Base-by-base conservation (phyloP, 495 filamentous ascomycete genomes). In the Daldinia bambusicola region DNA sequence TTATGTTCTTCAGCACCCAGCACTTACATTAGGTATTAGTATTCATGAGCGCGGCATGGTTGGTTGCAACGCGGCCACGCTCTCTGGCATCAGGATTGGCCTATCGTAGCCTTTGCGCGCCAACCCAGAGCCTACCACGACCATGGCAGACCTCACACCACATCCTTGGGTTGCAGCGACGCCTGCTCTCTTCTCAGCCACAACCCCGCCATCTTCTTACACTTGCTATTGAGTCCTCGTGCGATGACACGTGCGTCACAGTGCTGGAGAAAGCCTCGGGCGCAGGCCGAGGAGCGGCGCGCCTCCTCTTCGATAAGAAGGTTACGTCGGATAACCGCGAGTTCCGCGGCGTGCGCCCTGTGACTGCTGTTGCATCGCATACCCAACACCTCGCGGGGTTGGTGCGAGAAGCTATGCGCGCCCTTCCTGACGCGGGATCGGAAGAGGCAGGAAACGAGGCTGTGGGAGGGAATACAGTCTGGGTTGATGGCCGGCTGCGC, bases 141-240 rank as follows among this genome's bases (percentile, higher is more conserved):
- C 8, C n/a, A 34, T 55, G 30, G 52, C 16, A 55, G 10, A 31
- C 9, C 34, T 36, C 50, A 1, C 26, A 9, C 26, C 22, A 7
- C 13, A 7, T 32, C 50, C 4, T 16, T 12, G 50, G 12, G 50
- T 34, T 6, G 30, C 64, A 55, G n/a, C 69, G 50, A 68, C 55
- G 64, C 26, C 50, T 14, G 9, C 20, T 41, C 62, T 69, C 55
- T 41, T 60, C 60, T 2, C 30, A 22, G 9, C 38, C 60, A 2
- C 64, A 31, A 12, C 37, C 31, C 12, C 76, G 74, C 0, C 85
- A 86, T 30, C 76, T 78, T 7, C 81, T 92, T 14, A 94, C 92
- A 0, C 89, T 98, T 37, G 95, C 92, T 16, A 97, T 98, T 76
- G 95, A 98, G 82, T 92, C 92, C 14, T 97, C 94, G n/a, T 98